phyloP scores from a whole-genome alignment of 257 asterid genomes.

The Lycium ferocissimum region DNA sequence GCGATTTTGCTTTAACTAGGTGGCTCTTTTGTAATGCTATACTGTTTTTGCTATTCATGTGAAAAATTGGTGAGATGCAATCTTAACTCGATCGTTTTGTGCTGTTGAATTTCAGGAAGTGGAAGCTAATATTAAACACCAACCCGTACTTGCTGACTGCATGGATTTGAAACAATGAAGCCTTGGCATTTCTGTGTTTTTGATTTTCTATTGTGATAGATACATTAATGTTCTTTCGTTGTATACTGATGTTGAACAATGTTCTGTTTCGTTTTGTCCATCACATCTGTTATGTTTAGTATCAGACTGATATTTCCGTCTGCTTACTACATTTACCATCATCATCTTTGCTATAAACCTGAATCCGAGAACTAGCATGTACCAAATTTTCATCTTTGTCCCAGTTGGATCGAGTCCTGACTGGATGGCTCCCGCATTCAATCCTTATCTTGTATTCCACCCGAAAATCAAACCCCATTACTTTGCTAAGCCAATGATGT shows the following conservation, averaged over 20 bases:
- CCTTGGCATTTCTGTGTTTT: neutral
- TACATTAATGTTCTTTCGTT: neutral
- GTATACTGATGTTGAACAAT: neutral
- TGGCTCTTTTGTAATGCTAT: neutral
- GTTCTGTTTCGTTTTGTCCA: neutral
- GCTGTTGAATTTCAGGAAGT: conserved; percentile 7
- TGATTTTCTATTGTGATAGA: neutral
- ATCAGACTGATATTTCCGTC: neutral
- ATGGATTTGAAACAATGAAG: neutral
- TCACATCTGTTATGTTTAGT: neutral
- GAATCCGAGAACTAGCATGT: too few species aligned
- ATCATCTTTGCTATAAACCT: too few species aligned
- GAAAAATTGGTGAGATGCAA: neutral
- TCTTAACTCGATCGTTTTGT: neutral
- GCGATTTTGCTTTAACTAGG: neutral
- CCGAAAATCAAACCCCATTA: too few species aligned
- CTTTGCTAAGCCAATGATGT: too few species aligned
- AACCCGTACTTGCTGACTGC: neutral
- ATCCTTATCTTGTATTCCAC: too few species aligned
- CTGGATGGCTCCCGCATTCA: too few species aligned
- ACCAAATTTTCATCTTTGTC: too few species aligned
- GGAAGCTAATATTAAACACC: neutral
- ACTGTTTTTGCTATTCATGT: neutral
- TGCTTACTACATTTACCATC: neutral
- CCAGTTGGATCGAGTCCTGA: too few species aligned